Conservation (phyloP, 441 rosid species). For the Jatropha multifida region DNA sequence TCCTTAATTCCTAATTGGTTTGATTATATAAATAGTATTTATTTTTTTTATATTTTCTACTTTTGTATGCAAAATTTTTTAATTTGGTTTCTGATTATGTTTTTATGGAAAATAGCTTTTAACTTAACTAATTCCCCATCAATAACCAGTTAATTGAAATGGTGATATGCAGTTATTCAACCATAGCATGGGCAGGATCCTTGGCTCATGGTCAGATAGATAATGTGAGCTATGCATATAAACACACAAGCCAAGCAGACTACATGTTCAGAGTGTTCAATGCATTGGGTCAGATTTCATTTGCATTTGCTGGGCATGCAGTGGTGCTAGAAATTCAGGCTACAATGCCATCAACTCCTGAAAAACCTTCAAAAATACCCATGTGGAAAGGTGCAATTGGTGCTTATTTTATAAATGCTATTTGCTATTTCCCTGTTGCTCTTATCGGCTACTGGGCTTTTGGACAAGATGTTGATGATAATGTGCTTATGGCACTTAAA, state of each 20-base stretch:
- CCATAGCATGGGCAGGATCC: slow-evolving; percentile 87
- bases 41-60: no score
- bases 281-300: slow-evolving; percentile 81
- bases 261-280: slow-evolving; percentile 73
- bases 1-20: no score
- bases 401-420: slow-evolving; percentile 78
- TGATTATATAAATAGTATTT: no score
- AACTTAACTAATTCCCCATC: no score
- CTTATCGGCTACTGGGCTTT: slow-evolving; percentile 88
- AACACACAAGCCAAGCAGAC: slow-evolving; percentile 45
- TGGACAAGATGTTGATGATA: slow-evolving; percentile 81
- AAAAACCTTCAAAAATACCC: slow-evolving; percentile 70
- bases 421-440: slow-evolving; percentile 93
- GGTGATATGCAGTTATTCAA: slow-evolving; percentile 63
- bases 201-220: slow-evolving; percentile 57
- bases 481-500: slow-evolving; percentile 60
- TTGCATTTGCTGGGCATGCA: slow-evolving; percentile 94
- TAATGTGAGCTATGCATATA: slow-evolving; percentile 69
- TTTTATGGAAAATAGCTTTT: no score
- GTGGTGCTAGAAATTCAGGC: slow-evolving; percentile 93
- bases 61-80: no score
- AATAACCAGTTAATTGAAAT: neutral
- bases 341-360: slow-evolving; percentile 85
- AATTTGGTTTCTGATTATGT: no score
- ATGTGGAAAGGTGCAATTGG: slow-evolving; percentile 95